phyloP scores from a whole-genome alignment of 148 eudicot genomes.

The Silene latifolia region DNA sequence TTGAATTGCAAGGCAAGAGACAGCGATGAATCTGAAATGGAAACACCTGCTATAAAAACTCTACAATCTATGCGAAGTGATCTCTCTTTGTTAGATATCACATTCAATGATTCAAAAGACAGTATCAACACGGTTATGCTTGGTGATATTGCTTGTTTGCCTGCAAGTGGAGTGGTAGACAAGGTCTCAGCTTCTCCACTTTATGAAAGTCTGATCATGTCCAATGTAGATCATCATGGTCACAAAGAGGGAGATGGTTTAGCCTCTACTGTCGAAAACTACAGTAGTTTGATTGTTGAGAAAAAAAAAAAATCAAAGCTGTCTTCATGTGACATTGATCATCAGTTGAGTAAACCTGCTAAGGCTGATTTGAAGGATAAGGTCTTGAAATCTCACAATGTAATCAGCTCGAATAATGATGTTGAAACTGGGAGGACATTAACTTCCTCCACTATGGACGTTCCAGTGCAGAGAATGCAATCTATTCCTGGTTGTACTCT shows the following conservation, averaged over 20 bases:
- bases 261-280: conserved; percentile 22
- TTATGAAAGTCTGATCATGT: conserved; percentile 22
- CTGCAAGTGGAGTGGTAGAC: conserved; percentile 22
- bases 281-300: conserved; percentile 20
- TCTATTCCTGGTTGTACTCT: conserved; percentile 28
- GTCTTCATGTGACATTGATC: conserved; percentile 21
- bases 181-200: conserved; percentile 29
- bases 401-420: conserved; percentile 17
- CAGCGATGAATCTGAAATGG: conserved; percentile 10
- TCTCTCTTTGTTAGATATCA: conserved; percentile 32
- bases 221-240: conserved; percentile 22
- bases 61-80: conserved; percentile 26
- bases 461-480: conserved; percentile 13
- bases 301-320: conserved; percentile 23
- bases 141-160: conserved; percentile 24
- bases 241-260: conserved; percentile 25
- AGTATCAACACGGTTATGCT: conserved; percentile 18
- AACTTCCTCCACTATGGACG: conserved; percentile 11
- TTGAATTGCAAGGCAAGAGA: conserved; percentile 22
- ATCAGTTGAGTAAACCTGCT: conserved; percentile 6
- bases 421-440: conserved; percentile 20
- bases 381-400: conserved; percentile 14
- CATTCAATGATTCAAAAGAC: conserved; percentile 26
- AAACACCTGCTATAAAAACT: conserved; percentile 22
- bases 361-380: conserved; percentile 22